Evolutionary conservation across 2,329 filamentous ascomycete species (phyloP).

Genomic region (Rhinocladiella similis): DNA sequence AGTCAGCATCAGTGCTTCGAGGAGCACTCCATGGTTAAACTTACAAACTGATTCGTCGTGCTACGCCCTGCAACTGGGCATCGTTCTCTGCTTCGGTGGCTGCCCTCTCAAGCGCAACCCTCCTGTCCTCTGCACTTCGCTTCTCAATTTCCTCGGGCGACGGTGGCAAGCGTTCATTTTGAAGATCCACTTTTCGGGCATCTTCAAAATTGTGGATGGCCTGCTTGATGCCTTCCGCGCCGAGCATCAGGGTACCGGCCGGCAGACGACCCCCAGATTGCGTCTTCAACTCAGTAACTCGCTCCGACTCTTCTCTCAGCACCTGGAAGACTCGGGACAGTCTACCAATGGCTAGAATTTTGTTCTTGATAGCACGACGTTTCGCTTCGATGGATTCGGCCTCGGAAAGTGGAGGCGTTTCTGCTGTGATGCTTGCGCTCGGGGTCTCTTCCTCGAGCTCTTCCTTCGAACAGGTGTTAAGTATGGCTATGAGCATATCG

Average conservation of each 20-base stretch:
- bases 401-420: constrained; percentile 74
- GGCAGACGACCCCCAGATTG: constrained; percentile 89
- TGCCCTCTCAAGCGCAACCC: constrained; percentile 77
- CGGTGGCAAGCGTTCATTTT: constrained; percentile 92
- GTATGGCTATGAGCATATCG: constrained; percentile 97
- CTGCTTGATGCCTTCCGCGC: constrained; percentile 97
- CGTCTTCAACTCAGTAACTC: constrained; percentile 96
- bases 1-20: constrained; percentile 17
- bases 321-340: constrained; percentile 98
- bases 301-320: constrained; percentile 92
- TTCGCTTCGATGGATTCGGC: constrained; percentile 91
- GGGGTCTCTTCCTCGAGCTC: constrained; percentile 89
- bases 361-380: constrained; percentile 97
- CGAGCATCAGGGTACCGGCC: constrained; percentile 94
- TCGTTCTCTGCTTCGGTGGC: constrained; percentile 90
- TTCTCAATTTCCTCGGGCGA: constrained; percentile 87
- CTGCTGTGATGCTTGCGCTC: constrained; percentile 66
- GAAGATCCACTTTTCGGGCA: constrained; percentile 91
- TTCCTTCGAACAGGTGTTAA: constrained; percentile 99
- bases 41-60: constrained; percentile 94
- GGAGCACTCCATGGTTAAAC: constrained; percentile 37
- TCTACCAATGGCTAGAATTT: constrained; percentile 95
- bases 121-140: constrained; percentile 77
- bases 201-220: constrained; percentile 97
- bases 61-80: constrained; percentile 79